Conservation (phyloP, 306 rosid species). For the Datisca glomerata region DNA sequence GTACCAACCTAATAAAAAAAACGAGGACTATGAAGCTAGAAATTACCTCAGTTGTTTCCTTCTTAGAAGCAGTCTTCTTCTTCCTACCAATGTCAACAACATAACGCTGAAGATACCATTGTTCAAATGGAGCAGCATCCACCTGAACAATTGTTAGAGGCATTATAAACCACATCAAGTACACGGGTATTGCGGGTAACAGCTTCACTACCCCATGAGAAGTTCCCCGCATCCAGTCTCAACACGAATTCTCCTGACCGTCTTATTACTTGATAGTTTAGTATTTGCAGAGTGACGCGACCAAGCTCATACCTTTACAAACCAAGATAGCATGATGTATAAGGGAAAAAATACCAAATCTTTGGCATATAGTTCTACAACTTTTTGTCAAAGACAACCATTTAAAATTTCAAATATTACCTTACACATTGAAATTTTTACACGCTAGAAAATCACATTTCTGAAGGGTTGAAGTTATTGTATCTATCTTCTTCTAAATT, state of each 20-base stretch:
- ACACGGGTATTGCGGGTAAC: conserved; percentile 31
- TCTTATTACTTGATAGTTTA: conserved; percentile 36
- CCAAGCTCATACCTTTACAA: conserved; percentile 46
- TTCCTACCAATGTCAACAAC: conserved; percentile 29
- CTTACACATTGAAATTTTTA: too few relatives aligned
- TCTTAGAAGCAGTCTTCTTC: conserved; percentile 26
- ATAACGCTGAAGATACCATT: conserved; percentile 34
- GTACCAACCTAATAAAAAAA: neutral
- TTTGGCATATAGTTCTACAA: too few relatives aligned
- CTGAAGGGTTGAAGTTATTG: too few relatives aligned
- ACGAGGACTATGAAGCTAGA: neutral
- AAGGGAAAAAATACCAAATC: too few relatives aligned
- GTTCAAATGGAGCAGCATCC: conserved; percentile 38
- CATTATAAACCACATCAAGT: conserved; percentile 33
- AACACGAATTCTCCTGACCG: conserved; percentile 30
- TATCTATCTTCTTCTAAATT: too few relatives aligned
- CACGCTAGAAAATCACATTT: too few relatives aligned
- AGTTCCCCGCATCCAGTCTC: conserved; percentile 38
- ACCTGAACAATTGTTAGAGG: conserved; percentile 36
- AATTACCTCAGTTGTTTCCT: conserved; percentile 27
- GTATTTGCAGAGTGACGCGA: conserved; percentile 33
- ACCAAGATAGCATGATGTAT: too few relatives aligned
- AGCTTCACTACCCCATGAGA: conserved; percentile 34
- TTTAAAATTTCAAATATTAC: too few relatives aligned
- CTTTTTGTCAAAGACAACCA: too few relatives aligned